Evolutionary conservation across 2,329 filamentous ascomycete genomes (phyloP).

Genomic region (Venturia asperata): DNA sequence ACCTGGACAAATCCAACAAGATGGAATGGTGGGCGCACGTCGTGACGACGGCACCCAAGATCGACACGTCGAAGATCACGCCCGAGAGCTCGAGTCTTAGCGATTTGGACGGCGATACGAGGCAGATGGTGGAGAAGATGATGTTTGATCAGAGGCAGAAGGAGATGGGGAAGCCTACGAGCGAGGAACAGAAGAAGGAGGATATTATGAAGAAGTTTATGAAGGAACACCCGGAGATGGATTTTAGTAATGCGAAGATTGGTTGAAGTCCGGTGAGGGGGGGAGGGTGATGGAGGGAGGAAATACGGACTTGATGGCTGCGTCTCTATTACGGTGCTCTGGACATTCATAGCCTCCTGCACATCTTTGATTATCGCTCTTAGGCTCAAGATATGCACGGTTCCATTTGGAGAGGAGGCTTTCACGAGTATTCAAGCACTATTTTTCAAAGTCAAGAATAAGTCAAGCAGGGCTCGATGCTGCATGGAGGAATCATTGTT

Average conservation of each 20-base stretch:
- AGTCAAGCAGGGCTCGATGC: not conserved
- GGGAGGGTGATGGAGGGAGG: not conserved
- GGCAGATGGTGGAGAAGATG: conserved; percentile 99
- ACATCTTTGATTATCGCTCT: too few relatives aligned
- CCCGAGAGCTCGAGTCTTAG: conserved; percentile 87
- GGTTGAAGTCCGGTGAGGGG: conserved; percentile 25
- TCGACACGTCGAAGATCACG: conserved; percentile 91
- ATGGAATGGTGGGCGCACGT: conserved; percentile 98
- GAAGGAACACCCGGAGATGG: conserved; percentile 66
- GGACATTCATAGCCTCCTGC: too few relatives aligned
- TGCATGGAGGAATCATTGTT: not conserved
- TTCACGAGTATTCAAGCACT: not conserved
- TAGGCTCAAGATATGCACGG: too few relatives aligned
- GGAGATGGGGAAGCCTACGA: conserved; percentile 79
- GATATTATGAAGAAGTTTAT: conserved; percentile 93
- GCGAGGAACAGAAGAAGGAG: conserved; percentile 90
- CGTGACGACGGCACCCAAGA: conserved; percentile 75
- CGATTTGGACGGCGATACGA: conserved; percentile 89
- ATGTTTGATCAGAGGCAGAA: conserved; percentile 99
- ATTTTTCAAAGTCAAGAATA: not conserved
- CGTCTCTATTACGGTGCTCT: too few relatives aligned
- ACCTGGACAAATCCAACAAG: conserved; percentile 93
- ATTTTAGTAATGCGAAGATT: conserved; percentile 60
- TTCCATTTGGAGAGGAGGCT: too few relatives aligned
- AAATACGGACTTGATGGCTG: too few relatives aligned